phyloP scores from a whole-genome alignment of 768 basidiomycete genomes.

The Saitozyma podzolica region DNA sequence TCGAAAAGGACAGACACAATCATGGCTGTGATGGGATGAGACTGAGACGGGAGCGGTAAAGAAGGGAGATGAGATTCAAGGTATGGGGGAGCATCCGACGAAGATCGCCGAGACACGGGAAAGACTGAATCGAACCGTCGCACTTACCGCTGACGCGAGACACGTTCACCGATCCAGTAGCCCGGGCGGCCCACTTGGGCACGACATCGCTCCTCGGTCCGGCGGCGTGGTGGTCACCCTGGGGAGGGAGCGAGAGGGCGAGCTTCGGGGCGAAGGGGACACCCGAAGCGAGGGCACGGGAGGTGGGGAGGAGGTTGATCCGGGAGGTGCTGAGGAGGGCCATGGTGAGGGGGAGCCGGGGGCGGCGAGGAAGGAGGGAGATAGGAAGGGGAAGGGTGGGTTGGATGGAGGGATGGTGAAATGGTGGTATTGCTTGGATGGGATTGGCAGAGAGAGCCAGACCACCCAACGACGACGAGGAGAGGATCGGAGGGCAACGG shows the following conservation, averaged over 20 bases:
- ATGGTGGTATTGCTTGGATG: background rate
- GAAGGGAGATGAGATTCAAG: too few species aligned
- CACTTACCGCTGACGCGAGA: slow-evolving; percentile 35
- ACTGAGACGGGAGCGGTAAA: too few species aligned
- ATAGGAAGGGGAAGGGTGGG: background rate
- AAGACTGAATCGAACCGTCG: background rate
- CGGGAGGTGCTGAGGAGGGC: slow-evolving; percentile 35
- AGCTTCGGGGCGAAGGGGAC: slow-evolving; percentile 74
- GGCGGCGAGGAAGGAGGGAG: slow-evolving; percentile 4
- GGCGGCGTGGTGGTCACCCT: slow-evolving; percentile 62
- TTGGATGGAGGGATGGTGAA: background rate
- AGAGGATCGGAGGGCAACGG: background rate
- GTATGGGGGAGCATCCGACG: too few species aligned
- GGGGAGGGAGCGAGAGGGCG: slow-evolving; percentile 68
- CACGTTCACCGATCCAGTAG: slow-evolving; percentile 18
- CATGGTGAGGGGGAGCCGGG: slow-evolving; percentile 18
- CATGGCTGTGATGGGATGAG: too few species aligned
- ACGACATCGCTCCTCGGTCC: slow-evolving; percentile 52
- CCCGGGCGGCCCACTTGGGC: slow-evolving; percentile 31
- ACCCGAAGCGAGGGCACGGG: slow-evolving; percentile 74
- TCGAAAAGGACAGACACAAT: background rate
- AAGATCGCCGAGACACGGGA: background rate
- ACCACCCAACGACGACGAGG: slow-evolving; percentile 1
- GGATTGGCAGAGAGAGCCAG: slow-evolving; percentile 2
- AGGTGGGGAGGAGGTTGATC: slow-evolving; percentile 75